Conservation (phyloP, 176 grass and related monocot species). For the Carex parvula region DNA sequence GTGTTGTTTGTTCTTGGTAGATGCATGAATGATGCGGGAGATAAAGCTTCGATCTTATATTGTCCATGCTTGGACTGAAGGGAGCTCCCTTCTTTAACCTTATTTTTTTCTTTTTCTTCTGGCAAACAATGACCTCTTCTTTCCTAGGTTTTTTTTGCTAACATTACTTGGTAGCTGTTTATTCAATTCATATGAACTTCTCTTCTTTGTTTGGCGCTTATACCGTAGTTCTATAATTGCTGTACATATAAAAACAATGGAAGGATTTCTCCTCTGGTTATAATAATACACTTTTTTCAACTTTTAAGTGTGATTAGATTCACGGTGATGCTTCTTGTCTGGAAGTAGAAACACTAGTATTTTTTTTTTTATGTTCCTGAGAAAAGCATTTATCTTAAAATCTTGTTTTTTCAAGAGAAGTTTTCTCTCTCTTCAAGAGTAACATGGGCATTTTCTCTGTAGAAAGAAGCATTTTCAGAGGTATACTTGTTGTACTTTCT, state of each 20-base stretch:
- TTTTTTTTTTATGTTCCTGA: not conserved
- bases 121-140: not conserved
- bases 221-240: too few species aligned
- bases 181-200: not conserved
- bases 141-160: not conserved
- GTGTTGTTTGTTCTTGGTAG: constrained; percentile 47
- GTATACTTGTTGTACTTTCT: not conserved
- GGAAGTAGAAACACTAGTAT: too few species aligned
- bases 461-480: not conserved
- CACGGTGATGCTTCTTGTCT: not conserved
- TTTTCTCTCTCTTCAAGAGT: not conserved
- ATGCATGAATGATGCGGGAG: constrained; percentile 98
- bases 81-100: constrained; percentile 71
- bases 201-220: not conserved
- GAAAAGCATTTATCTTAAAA: not conserved
- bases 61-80: constrained; percentile 96
- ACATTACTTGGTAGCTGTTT: not conserved
- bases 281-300: not conserved
- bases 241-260: too few species aligned
- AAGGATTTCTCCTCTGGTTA: not conserved
- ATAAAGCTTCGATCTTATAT: constrained; percentile 54
- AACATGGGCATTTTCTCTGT: too few species aligned
- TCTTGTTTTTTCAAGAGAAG: not conserved
- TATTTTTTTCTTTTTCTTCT: not conserved
- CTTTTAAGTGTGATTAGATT: not conserved